Conservation (phyloP, 257 asterid genomes). For the Mitragyna speciosa region DNA sequence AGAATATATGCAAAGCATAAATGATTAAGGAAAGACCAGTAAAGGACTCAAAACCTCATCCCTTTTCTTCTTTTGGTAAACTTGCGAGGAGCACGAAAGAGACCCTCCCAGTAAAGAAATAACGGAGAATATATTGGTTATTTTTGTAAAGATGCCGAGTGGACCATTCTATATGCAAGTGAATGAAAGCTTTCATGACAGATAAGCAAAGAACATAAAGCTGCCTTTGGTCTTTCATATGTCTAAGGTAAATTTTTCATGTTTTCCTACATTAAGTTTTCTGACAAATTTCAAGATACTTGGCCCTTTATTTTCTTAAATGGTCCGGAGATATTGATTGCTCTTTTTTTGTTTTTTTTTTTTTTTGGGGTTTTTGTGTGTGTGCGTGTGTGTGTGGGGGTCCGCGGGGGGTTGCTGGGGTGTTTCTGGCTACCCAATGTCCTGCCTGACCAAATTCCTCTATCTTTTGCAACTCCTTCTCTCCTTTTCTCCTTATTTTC, state of each 20-base stretch:
- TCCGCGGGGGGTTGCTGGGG: no score
- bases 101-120: conserved; percentile 17
- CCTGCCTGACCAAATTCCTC: background rate
- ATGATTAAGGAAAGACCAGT: conserved; percentile 28
- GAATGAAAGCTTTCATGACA: conserved; percentile 11
- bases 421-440: no score
- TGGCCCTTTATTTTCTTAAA: background rate
- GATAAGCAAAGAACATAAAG: background rate
- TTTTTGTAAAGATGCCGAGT: conserved; percentile 7
- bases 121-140: background rate
- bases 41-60: conserved; percentile 24
- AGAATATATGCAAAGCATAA: conserved; percentile 5
- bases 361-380: background rate
- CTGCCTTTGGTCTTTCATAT: background rate
- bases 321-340: background rate
- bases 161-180: conserved; percentile 4
- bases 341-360: background rate
- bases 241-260: background rate
- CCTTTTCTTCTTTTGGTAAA: conserved; percentile 43
- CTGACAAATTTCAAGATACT: background rate
- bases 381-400: no score
- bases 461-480: background rate
- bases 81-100: conserved; percentile 19
- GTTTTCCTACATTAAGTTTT: background rate
- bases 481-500: background rate